These are phyloP conservation scores for Durio zibethinus DNA, from an alignment of 345 rosid species.

Conservation along the genomic window DNA sequence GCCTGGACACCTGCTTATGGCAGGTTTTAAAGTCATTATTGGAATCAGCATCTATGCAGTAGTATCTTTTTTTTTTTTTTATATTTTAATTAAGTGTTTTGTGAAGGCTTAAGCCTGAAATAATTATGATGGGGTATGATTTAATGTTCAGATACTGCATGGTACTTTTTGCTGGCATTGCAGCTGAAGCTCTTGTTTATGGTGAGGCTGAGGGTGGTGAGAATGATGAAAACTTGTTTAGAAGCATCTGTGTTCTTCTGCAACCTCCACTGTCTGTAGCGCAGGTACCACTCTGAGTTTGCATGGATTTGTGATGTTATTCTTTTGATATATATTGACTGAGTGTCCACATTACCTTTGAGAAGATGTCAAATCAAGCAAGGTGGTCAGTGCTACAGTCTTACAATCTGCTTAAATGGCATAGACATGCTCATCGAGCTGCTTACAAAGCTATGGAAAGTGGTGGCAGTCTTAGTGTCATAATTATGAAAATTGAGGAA, in stretches of 20 bases:
- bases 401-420: constrained; percentile 90
- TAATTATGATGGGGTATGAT: background rate
- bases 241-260: constrained; percentile 79
- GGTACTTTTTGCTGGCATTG: constrained; percentile 96
- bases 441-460: constrained; percentile 82
- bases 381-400: constrained; percentile 89
- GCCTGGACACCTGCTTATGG: background rate
- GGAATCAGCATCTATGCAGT: background rate
- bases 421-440: constrained; percentile 65
- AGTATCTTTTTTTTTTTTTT: background rate
- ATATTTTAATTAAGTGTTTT: background rate
- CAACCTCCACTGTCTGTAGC: constrained; percentile 78
- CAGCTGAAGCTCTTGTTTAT: constrained; percentile 90
- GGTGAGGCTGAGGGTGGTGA: constrained; percentile 98
- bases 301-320: background rate
- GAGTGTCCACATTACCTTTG: background rate
- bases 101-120: background rate
- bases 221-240: constrained; percentile 88
- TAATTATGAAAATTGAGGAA: constrained; percentile 75
- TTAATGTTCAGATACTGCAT: constrained; percentile 66
- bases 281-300: constrained; percentile 42
- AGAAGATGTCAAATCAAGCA: constrained; percentile 98
- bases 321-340: background rate
- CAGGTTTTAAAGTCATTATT: background rate
- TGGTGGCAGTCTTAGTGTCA: constrained; percentile 68